Percentiles rank a stretch among this genome's conserved stretches.
Conservation (phyloP, 495 filamentous ascomycete species). For the Penicillium fimorum region DNA sequence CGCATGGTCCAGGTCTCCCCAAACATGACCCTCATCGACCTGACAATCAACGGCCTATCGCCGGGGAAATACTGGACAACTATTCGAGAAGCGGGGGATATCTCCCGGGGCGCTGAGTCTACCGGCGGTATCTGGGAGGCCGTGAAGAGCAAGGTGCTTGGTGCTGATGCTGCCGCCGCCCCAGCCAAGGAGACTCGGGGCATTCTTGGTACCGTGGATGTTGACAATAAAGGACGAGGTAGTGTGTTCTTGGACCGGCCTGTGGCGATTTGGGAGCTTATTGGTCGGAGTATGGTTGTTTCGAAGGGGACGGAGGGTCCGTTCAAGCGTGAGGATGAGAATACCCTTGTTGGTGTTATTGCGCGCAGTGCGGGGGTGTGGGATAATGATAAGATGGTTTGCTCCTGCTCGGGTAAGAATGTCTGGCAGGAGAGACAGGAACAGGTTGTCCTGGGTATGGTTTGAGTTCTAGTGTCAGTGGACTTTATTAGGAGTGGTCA, state of each 20-base stretch:
- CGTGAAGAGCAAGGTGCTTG: slow-evolving; percentile 48
- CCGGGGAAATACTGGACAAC: slow-evolving; percentile 80
- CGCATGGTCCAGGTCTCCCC: slow-evolving; percentile 79
- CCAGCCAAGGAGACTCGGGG: slow-evolving; percentile 54
- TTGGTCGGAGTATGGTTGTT: slow-evolving; percentile 85
- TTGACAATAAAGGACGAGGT: slow-evolving; percentile 62
- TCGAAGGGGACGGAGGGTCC: slow-evolving; percentile 50
- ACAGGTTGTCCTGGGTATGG: slow-evolving; percentile 82
- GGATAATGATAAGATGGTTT: slow-evolving; percentile 98
- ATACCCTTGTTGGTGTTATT: slow-evolving; percentile 88
- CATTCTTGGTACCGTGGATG: slow-evolving; percentile 67
- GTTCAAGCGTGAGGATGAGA: slow-evolving; percentile 66
- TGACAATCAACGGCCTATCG: slow-evolving; percentile 81
- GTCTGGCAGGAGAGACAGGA: slow-evolving; percentile 96
- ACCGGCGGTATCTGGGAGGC: slow-evolving; percentile 81
- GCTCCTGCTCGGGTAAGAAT: slow-evolving; percentile 94
- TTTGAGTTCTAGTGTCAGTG: slow-evolving; percentile 20
- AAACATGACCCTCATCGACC: slow-evolving; percentile 76
- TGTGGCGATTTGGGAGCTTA: slow-evolving; percentile 91
- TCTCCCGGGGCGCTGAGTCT: slow-evolving; percentile 75
- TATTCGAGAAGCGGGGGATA: slow-evolving; percentile 84
- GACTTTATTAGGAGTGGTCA: neutral
- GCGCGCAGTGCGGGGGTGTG: slow-evolving; percentile 92
- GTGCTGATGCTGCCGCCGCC: slow-evolving; percentile 31
- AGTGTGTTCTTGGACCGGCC: slow-evolving; percentile 75